Evolutionary conservation across 2,329 filamentous ascomycete genomes (phyloP), one percentile per base, ranked within the genome.

Genomic region (Fusarium buharicum): DNA sequence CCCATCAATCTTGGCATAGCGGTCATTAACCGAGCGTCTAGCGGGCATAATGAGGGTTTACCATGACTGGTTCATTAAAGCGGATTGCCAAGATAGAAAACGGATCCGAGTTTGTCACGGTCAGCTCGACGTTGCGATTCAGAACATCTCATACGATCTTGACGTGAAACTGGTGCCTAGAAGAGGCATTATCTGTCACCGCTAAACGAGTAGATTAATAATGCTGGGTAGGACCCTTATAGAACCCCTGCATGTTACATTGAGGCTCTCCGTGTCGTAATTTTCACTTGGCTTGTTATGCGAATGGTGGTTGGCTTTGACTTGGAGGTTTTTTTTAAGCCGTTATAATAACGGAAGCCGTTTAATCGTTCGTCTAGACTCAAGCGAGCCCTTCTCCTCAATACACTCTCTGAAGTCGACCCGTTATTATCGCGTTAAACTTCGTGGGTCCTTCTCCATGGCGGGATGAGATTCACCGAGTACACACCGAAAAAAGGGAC

Each of bases 31-130:
- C 51, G 55, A 59, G 56, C 48, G 56, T 48, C 28, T 59, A 54
- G 30, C 55, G 56, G 56, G 31, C 40, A 47, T 59, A 59, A 27
- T 18, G 56, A 59, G 56, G 56, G 48, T 59, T 54, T 59, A 41
- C 52, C 46, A 24, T 41, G 11, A 49, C 24, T 49, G 46, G 46
- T 17, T n/a, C 27, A 11, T n/a, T 37, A 37, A 13, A 18, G 52
- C 44, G 36, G 27, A 34, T 18, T 6, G 54, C 47, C 55, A 53
- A 59, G 46, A 14, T 11, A 12, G 4, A 18, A 37, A 14, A 37
- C 6, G 18, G 17, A 18, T 18, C 16, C 34, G n/a, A 34, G n/a
- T 34, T 34, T 34, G 4, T 37, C 34, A 18, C 17, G 33, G 33
- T 34, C 22, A 38, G 18, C 36, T 38, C 36, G 12, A 22, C 34